A percentile compares a stretch with the other conserved stretches of the same genome.
phyloP scores from a whole-genome alignment of 352 stramenopile genomes.

The Pythium graminicola region DNA sequence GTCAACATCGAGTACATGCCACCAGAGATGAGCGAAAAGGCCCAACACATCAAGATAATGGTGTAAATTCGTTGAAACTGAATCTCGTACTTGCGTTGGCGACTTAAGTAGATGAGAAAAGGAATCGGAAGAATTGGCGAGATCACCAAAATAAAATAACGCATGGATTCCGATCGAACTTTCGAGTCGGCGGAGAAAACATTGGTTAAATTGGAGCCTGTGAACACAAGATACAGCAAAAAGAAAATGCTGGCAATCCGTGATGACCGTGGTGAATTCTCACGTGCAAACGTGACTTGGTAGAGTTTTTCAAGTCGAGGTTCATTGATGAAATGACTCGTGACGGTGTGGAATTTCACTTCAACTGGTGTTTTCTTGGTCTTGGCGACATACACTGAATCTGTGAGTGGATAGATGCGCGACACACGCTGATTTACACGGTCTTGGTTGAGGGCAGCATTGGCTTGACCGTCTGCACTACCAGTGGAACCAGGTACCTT shows the following conservation, averaged over 20 bases:
- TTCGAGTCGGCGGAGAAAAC: conserved; percentile 50
- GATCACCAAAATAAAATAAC: conserved; percentile 67
- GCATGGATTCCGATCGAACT: conserved; percentile 40
- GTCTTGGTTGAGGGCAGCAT: conserved; percentile 45
- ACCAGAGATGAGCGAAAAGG: conserved; percentile 61
- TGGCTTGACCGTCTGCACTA: conserved; percentile 16
- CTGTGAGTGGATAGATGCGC: conserved; percentile 64
- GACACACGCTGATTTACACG: conserved; percentile 60
- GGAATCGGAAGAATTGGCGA: conserved; percentile 61
- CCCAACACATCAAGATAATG: conserved; percentile 57
- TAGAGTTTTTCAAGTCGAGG: conserved; percentile 69
- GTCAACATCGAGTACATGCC: conserved; percentile 81
- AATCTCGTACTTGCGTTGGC: conserved; percentile 53
- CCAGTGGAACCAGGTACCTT: conserved; percentile 12
- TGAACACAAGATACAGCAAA: conserved; percentile 66
- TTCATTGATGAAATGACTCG: conserved; percentile 66
- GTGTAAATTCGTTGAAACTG: conserved; percentile 75
- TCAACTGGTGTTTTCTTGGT: conserved; percentile 73
- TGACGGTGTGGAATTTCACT: conserved; percentile 71
- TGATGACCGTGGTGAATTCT: conserved; percentile 63
- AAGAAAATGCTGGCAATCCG: conserved; percentile 63
- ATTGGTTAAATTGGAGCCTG: conserved; percentile 62
- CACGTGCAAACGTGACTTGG: conserved; percentile 71
- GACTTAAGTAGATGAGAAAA: conserved; percentile 57
- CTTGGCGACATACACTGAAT: conserved; percentile 60